phyloP scores from a whole-genome alignment of 306 rosid species.

The Sphenostylis stenocarpa region DNA sequence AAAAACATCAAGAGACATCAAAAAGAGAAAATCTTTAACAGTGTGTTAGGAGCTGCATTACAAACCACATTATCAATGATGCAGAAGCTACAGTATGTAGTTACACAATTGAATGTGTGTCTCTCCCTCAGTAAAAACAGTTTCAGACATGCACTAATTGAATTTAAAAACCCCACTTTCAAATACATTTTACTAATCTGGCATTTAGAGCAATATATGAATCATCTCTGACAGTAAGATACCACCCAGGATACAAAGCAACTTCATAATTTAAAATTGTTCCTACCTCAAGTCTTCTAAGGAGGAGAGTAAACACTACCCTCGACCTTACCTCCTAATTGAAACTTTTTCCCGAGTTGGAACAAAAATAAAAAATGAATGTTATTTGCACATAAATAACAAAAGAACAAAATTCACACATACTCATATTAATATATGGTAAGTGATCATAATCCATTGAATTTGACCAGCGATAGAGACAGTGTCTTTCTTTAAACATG shows the following conservation, averaged over 20 bases:
- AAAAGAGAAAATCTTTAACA: not conserved
- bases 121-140: not conserved
- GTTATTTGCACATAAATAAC: not conserved
- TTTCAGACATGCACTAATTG: not conserved
- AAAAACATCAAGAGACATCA: not conserved
- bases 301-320: too few relatives aligned
- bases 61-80: not conserved
- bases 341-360: too few relatives aligned
- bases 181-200: slow-evolving; percentile 5
- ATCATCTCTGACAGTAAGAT: not conserved
- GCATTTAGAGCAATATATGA: not conserved
- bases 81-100: not conserved
- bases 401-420: not conserved
- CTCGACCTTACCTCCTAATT: too few relatives aligned
- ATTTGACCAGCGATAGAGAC: not conserved
- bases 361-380: not conserved
- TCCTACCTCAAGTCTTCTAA: too few relatives aligned
- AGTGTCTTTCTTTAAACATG: not conserved
- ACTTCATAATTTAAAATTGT: not conserved
- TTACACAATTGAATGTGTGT: not conserved
- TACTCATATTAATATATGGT: not conserved
- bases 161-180: not conserved
- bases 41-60: not conserved
- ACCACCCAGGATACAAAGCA: slow-evolving; percentile 13
- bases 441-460: not conserved